Evolutionary conservation across 1,139 yeast species (phyloP).

Genomic region (Kluyveromyces sp.): DNA sequence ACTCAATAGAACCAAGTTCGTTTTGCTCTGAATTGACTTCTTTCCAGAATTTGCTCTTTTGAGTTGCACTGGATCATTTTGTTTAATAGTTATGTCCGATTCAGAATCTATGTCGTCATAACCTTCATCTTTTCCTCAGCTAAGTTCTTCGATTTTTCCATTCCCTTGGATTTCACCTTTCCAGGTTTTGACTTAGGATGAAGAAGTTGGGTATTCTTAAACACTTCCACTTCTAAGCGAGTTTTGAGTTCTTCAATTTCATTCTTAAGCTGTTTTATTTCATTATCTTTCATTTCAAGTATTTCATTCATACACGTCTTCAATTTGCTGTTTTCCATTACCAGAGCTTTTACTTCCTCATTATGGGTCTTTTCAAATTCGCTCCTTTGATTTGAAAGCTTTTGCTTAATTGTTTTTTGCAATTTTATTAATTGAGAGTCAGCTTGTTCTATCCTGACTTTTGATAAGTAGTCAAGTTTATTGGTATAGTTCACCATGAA

Average conservation of each 20-base stretch:
- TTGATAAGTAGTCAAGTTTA: conserved; percentile 19
- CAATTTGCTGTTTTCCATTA: conserved; percentile 19
- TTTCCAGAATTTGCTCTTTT: too few species aligned
- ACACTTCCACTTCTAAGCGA: conserved; percentile 26
- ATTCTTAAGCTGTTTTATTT: conserved; percentile 18
- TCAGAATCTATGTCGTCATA: too few species aligned
- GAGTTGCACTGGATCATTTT: neutral
- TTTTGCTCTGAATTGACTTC: neutral
- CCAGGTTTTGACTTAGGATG: conserved; percentile 8
- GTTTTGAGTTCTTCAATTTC: conserved; percentile 27
- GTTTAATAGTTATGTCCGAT: too few species aligned
- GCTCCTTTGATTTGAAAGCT: conserved; percentile 22
- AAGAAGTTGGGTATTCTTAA: conserved; percentile 18
- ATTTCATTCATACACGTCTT: conserved; percentile 13
- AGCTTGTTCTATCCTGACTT: conserved; percentile 19
- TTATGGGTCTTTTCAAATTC: conserved; percentile 16
- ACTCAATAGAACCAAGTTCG: conserved; percentile 7
- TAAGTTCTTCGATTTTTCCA: neutral
- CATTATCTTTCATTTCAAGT: conserved; percentile 14
- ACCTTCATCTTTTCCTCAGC: neutral
- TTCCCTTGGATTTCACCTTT: neutral
- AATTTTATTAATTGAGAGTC: conserved; percentile 18
- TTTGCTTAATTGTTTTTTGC: conserved; percentile 16
- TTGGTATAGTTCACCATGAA: conserved; percentile 32
- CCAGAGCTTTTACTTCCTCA: conserved; percentile 19